Conservation (phyloP, 257 asterid genomes). For the Dorcoceras hygrometricum region DNA sequence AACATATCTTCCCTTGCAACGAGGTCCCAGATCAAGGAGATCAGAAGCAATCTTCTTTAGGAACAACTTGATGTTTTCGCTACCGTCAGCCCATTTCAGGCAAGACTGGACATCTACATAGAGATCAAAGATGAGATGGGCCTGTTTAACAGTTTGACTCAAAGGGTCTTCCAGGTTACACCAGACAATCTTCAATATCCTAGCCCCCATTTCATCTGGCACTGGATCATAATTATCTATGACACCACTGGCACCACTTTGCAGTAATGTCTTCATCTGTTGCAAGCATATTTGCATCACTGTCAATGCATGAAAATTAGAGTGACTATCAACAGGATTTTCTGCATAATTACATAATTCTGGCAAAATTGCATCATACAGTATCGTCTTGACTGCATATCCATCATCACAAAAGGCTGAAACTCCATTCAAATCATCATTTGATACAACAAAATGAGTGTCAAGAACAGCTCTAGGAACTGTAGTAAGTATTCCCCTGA, state of each 20-base stretch:
- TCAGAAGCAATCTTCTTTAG: constrained; percentile 70
- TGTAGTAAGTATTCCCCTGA: constrained; percentile 89
- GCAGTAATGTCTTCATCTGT: constrained; percentile 79
- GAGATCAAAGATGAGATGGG: constrained; percentile 88
- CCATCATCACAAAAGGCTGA: constrained; percentile 25
- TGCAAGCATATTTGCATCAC: constrained; percentile 96
- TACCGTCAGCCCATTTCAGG: constrained; percentile 61
- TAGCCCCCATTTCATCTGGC: constrained; percentile 68
- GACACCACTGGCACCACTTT: constrained; percentile 31
- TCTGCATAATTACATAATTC: constrained; percentile 77
- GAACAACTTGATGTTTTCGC: constrained; percentile 55
- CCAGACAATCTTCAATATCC: constrained; percentile 83
- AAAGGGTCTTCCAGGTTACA: constrained; percentile 95
- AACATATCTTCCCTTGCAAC: constrained; percentile 90
- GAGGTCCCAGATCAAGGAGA: constrained; percentile 79
- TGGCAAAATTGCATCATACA: constrained; percentile 85
- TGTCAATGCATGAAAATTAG: constrained; percentile 83
- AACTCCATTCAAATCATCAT: constrained; percentile 30
- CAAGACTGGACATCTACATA: constrained; percentile 72
- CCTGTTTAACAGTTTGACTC: constrained; percentile 95
- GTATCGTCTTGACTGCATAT: constrained; percentile 50
- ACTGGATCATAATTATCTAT: constrained; percentile 47
- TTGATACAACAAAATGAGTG: constrained; percentile 38
- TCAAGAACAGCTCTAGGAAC: constrained; percentile 79
- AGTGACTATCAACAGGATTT: constrained; percentile 85